Evolutionary conservation across 2,329 filamentous ascomycete species (phyloP).

Genomic region (Phaeosphaeriaceae sp.): DNA sequence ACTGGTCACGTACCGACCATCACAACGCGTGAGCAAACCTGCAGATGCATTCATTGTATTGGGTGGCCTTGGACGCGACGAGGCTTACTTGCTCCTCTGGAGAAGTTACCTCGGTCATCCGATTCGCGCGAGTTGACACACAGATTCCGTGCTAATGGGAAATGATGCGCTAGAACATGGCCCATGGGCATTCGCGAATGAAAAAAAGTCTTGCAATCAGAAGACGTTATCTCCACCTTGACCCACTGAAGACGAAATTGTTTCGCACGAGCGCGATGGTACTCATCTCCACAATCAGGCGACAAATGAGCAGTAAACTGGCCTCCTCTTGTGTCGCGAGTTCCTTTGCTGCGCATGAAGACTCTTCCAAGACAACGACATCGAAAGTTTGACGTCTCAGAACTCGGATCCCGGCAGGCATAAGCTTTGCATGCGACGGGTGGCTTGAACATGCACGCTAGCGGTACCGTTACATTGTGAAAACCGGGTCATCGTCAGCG

Average conservation of each 20-base stretch:
- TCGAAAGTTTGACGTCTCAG: slow-evolving; percentile 7
- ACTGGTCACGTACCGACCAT: not conserved
- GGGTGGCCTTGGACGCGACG: not conserved
- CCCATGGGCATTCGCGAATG: not conserved
- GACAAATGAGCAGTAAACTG: too few relatives aligned
- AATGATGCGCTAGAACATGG: not conserved
- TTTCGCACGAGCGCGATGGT: not conserved
- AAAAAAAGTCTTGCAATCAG: not conserved
- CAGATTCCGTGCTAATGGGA: not conserved
- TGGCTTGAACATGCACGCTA: slow-evolving; percentile 20
- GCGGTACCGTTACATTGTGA: slow-evolving; percentile 26
- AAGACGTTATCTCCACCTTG: not conserved
- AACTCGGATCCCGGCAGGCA: slow-evolving; percentile 16
- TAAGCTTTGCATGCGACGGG: slow-evolving; percentile 26
- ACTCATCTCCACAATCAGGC: not conserved
- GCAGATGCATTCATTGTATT: not conserved
- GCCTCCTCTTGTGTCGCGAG: not conserved
- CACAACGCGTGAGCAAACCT: not conserved
- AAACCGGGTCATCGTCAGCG: slow-evolving; percentile 22
- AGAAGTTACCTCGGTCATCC: not conserved
- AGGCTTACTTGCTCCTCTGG: not conserved
- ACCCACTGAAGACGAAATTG: not conserved
- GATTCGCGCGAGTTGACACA: not conserved
- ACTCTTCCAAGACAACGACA: not conserved
- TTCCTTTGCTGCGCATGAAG: not conserved